phyloP scores from a whole-genome alignment of 2,329 filamentous ascomycete genomes.

The Colletotrichum kahawae region DNA sequence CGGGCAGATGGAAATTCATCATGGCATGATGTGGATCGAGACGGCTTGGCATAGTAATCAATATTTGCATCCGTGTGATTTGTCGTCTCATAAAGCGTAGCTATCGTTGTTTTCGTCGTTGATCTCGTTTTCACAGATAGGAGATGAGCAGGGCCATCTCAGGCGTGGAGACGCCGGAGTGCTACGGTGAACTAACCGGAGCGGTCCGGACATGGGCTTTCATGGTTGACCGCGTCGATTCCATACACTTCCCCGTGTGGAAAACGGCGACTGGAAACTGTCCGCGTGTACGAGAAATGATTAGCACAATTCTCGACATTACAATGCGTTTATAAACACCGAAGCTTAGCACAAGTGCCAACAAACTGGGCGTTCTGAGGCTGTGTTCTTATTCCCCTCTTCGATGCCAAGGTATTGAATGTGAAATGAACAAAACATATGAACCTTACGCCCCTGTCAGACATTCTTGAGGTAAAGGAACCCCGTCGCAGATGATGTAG shows the following conservation, averaged over 20 bases:
- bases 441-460: neutral
- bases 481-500: neutral
- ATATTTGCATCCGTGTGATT: neutral
- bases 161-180: neutral
- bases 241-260: too few relatives aligned
- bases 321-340: too few relatives aligned
- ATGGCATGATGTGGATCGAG: neutral
- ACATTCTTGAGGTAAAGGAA: neutral
- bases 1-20: neutral
- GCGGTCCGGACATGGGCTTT: neutral
- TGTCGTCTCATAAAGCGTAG: neutral
- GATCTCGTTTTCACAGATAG: neutral
- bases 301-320: too few relatives aligned
- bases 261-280: too few relatives aligned
- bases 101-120: neutral
- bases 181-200: neutral
- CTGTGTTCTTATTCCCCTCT: accelerated
- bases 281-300: too few relatives aligned
- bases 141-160: neutral
- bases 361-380: neutral
- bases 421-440: neutral
- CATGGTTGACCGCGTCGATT: neutral
- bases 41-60: neutral
- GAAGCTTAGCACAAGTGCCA: neutral
- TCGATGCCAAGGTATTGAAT: neutral